Percentiles rank a stretch among this genome's conserved stretches.
Evolutionary conservation across 2,329 filamentous ascomycete genomes (phyloP).

Genomic region (Diaporthe vexans): DNA sequence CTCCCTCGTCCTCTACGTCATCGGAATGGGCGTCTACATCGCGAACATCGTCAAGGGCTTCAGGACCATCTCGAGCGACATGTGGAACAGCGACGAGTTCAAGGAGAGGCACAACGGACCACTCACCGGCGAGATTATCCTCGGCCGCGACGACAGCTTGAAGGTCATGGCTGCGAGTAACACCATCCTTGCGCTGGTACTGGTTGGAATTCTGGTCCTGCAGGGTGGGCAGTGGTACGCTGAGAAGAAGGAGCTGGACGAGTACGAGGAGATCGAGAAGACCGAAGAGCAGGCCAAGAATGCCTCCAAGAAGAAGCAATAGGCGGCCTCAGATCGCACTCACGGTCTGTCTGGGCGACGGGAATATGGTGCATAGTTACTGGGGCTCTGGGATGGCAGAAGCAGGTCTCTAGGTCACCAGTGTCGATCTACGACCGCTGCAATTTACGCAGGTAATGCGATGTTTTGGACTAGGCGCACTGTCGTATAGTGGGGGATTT

Average conservation of each 20-base stretch:
- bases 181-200: slow-evolving; percentile 92
- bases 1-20: slow-evolving; percentile 84
- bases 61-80: slow-evolving; percentile 81
- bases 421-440: neutral
- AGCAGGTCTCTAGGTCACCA: neutral
- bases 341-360: neutral
- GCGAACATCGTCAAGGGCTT: slow-evolving; percentile 97
- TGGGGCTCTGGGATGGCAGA: neutral
- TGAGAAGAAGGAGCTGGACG: slow-evolving; percentile 90
- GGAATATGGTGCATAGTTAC: neutral
- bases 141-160: slow-evolving; percentile 89
- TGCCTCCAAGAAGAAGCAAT: slow-evolving; percentile 44
- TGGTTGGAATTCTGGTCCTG: slow-evolving; percentile 91
- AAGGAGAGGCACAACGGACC: slow-evolving; percentile 58
- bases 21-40: slow-evolving; percentile 92
- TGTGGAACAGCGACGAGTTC: slow-evolving; percentile 63
- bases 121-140: slow-evolving; percentile 72
- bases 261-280: slow-evolving; percentile 76
- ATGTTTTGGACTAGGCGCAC: neutral
- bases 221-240: slow-evolving; percentile 99
- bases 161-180: slow-evolving; percentile 94
- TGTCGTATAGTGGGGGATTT: neutral
- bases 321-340: neutral
- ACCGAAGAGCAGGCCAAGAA: slow-evolving; percentile 49
- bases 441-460: slow-evolving; percentile 1